Conservation (phyloP, 768 basidiomycete genomes). For the Rhodotorula toruloides region DNA sequence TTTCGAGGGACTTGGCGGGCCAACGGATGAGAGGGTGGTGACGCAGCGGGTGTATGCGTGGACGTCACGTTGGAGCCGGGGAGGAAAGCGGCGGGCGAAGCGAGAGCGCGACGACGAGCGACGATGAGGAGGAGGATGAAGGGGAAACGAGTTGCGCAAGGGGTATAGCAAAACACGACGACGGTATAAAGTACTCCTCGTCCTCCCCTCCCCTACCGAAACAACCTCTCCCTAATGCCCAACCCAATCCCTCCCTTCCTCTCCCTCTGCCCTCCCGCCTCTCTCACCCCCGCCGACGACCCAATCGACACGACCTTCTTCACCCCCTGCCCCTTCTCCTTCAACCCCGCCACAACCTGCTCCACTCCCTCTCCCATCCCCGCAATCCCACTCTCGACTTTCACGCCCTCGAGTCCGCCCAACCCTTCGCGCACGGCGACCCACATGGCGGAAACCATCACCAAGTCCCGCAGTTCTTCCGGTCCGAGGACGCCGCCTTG, state of each 20-base stretch:
- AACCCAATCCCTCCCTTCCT: neutral
- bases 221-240: neutral
- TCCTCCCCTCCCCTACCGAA: too few species aligned
- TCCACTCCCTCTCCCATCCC: constrained; percentile 65
- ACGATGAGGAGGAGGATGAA: too few species aligned
- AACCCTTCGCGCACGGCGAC: constrained; percentile 87
- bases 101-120: too few species aligned
- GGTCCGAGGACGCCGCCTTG: constrained; percentile 56
- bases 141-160: too few species aligned
- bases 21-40: too few species aligned
- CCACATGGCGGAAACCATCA: constrained; percentile 84
- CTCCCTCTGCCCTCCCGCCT: neutral
- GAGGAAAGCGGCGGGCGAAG: too few species aligned
- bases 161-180: too few species aligned
- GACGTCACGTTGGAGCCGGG: too few species aligned
- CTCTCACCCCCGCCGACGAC: too few species aligned
- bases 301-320: neutral
- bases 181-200: too few species aligned
- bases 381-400: constrained; percentile 65
- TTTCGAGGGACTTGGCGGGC: too few species aligned
- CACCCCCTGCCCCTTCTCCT: constrained; percentile 39
- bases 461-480: constrained; percentile 89
- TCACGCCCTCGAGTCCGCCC: constrained; percentile 67
- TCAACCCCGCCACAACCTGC: constrained; percentile 51
- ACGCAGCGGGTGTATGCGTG: too few species aligned